Percentiles rank a stretch among this genome's conserved stretches.
These are phyloP conservation scores for Aspergillus terreus DNA, from an alignment of 2,329 filamentous ascomycete genomes.

Conservation along the genomic window DNA sequence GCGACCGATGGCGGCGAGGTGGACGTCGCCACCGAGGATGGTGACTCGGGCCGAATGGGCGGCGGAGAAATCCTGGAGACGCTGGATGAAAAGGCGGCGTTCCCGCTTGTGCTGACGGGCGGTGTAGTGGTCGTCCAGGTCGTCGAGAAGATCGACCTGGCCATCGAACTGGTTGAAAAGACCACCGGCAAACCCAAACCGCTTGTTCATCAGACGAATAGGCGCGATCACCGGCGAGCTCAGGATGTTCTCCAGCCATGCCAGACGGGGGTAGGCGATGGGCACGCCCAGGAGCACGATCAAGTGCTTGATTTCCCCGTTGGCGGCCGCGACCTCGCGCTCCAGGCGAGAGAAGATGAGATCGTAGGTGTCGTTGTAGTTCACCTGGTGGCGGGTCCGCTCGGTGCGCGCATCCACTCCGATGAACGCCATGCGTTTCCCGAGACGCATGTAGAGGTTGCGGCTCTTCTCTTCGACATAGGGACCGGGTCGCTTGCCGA, in stretches of 20 bases:
- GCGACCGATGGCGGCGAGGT: constrained; percentile 60
- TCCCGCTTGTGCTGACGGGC: constrained; percentile 87
- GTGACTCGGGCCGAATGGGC: constrained; percentile 56
- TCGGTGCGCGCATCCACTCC: constrained; percentile 61
- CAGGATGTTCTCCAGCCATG: constrained; percentile 95
- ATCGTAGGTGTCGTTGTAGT: constrained; percentile 67
- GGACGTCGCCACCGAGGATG: constrained; percentile 63
- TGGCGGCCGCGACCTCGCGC: constrained; percentile 48
- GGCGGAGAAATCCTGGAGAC: constrained; percentile 58
- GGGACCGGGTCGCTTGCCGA: constrained; percentile 67
- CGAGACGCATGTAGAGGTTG: constrained; percentile 61
- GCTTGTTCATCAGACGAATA: constrained; percentile 82
- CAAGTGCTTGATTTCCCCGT: constrained; percentile 59
- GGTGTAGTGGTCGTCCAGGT: constrained; percentile 74
- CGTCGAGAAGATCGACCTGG: constrained; percentile 61
- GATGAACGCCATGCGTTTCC: constrained; percentile 61
- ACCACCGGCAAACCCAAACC: constrained; percentile 79
- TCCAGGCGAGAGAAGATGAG: constrained; percentile 56
- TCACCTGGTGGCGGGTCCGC: constrained; percentile 88
- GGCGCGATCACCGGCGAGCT: constrained; percentile 81
- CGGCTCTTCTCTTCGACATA: constrained; percentile 61
- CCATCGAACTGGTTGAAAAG: constrained; percentile 95
- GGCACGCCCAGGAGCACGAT: constrained; percentile 66
- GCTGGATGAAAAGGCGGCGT: constrained; percentile 67
- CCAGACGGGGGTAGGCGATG: constrained; percentile 69